Percentiles rank a stretch among this genome's conserved stretches.
phyloP scores from a whole-genome alignment of 257 asterid genomes.

The Salvia splendens region DNA sequence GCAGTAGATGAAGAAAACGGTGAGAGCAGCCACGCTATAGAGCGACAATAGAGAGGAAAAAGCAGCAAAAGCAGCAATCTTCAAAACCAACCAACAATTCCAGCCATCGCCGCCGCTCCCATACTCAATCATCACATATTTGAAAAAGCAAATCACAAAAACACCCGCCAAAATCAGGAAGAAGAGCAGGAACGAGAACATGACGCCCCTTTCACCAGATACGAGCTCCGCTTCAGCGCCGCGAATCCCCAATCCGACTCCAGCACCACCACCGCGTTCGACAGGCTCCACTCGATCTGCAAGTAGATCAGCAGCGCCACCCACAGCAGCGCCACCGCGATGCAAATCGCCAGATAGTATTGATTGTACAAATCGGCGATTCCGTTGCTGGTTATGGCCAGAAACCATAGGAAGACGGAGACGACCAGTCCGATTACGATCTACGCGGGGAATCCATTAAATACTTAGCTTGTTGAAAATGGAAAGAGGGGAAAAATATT shows the following conservation, averaged over 20 bases:
- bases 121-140: conserved; percentile 26
- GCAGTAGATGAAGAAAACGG: conserved; percentile 64
- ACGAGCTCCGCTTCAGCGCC: conserved; percentile 59
- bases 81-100: conserved; percentile 39
- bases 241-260: conserved; percentile 75
- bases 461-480: too few species aligned
- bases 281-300: conserved; percentile 57
- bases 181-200: conserved; percentile 34
- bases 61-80: conserved; percentile 46
- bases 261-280: conserved; percentile 51
- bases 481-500: too few species aligned
- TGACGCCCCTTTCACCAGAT: conserved; percentile 63
- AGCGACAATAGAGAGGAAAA: conserved; percentile 45
- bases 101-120: neutral
- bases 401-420: neutral
- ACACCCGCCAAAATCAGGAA: conserved; percentile 36
- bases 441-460: neutral
- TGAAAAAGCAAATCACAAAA: conserved; percentile 39
- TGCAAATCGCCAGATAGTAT: conserved; percentile 25
- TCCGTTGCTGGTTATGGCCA: conserved; percentile 17
- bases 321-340: conserved; percentile 26
- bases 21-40: conserved; percentile 42
- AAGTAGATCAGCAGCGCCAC: conserved; percentile 38
- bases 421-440: conserved; percentile 22
- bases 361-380: conserved; percentile 31